Evolutionary conservation across 2,329 filamentous ascomycete genomes (phyloP).

Genomic region (Penicillium sp.): DNA sequence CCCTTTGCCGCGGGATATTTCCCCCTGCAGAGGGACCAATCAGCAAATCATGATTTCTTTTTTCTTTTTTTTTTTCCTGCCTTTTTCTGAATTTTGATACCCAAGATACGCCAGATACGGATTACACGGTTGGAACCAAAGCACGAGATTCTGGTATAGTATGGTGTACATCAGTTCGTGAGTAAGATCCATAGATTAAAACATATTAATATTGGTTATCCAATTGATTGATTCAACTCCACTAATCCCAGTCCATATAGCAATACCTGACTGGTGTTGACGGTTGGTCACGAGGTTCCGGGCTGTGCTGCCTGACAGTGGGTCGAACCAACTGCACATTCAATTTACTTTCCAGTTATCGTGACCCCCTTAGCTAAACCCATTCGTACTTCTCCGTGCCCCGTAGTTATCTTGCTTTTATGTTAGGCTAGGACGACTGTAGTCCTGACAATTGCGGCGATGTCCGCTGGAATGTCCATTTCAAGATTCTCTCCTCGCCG

Average conservation of each 20-base stretch:
- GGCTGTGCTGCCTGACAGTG: slow-evolving; percentile 4
- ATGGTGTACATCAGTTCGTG: no score
- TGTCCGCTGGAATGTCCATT: neutral
- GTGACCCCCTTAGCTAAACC: neutral
- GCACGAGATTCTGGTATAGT: no score
- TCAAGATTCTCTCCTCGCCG: neutral
- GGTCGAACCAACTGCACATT: neutral
- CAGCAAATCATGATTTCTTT: slow-evolving; percentile 2
- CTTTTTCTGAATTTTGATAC: neutral
- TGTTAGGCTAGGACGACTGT: neutral
- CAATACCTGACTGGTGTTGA: neutral
- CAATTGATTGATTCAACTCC: neutral
- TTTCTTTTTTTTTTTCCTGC: neutral
- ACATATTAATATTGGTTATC: neutral
- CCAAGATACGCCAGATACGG: neutral
- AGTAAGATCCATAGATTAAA: neutral
- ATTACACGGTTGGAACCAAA: no score
- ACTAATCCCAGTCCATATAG: neutral
- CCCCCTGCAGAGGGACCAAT: slow-evolving; percentile 3
- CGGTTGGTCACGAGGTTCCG: neutral
- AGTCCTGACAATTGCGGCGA: neutral
- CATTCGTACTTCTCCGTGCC: neutral
- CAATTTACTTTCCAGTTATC: neutral
- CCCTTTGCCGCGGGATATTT: slow-evolving; percentile 11
- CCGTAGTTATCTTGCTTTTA: neutral